phyloP scores from a whole-genome alignment of 352 stramenopile genomes.

The Thalassiosira sp. region DNA sequence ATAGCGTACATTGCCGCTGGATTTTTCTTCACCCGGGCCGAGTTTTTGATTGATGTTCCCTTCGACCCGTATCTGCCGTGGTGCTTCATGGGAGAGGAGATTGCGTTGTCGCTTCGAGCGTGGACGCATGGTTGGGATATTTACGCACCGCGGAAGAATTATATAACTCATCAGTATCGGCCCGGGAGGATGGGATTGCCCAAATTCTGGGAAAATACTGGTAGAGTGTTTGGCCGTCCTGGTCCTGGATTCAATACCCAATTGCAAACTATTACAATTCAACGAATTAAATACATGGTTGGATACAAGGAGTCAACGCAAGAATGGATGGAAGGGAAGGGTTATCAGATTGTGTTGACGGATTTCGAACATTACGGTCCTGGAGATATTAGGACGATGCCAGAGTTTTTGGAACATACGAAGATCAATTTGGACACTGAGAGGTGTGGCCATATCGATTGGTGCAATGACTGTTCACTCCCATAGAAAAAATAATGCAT shows the following conservation, averaged over 20 bases:
- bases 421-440: conserved; percentile 62
- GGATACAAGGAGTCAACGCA: conserved; percentile 75
- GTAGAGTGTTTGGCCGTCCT: conserved; percentile 61
- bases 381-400: conserved; percentile 59
- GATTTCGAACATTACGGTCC: conserved; percentile 79
- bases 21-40: conserved; percentile 82
- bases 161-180: conserved; percentile 85
- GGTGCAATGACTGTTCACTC: conserved; percentile 70
- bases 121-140: conserved; percentile 84
- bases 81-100: conserved; percentile 88
- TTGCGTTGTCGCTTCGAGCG: conserved; percentile 71
- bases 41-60: conserved; percentile 83
- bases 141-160: conserved; percentile 79
- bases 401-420: conserved; percentile 70
- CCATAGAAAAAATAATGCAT: neutral
- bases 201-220: conserved; percentile 87
- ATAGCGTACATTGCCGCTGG: conserved; percentile 84
- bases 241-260: conserved; percentile 68
- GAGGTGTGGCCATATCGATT: conserved; percentile 52
- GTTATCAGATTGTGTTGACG: conserved; percentile 59
- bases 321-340: conserved; percentile 60
- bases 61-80: conserved; percentile 87
- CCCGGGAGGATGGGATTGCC: conserved; percentile 77
- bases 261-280: conserved; percentile 73
- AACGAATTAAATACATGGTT: conserved; percentile 83